Evolutionary conservation across 192 early-diverging fungal species (phyloP), one percentile per base, ranked within the genome.

Genomic region (Linderina pennispora): DNA sequence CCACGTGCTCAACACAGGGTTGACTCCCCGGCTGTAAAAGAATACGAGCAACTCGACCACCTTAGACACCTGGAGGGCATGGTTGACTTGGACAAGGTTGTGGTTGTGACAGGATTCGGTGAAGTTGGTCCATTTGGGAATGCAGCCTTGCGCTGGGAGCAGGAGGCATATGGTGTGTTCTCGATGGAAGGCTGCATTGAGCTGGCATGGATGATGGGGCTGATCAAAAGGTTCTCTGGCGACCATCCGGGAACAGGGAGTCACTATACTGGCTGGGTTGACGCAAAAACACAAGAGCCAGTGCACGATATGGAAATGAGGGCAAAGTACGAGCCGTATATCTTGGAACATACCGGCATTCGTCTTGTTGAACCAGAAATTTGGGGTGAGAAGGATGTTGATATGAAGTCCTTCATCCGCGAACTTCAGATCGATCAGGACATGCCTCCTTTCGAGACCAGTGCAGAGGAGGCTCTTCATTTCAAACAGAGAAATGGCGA

Each of bases 181-280:
- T 31, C 28, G 28, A 5, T 31, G 6, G 28, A 31, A 31, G 28
- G 28, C 28, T 31, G 28, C 28, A 31, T 92, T 52, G 90, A 92
- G 71, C 83, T 92, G 83, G 87, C 90, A 4, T 89, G 90, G 87
- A 89, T 92, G 58, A 90, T 92, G 90, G 87, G 87, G 40, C 84
- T 80, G 50, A 87, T 92, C 71, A 87, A 85, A 54, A 87, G 86
- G 58, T 81, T 85, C 74, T 79, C 81, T 45, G 88, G 88, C 43
- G 79, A 77, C 19, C 71, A 89, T 44, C 87, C 88, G 71, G 78
- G 82, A 52, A 31, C 28, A 31, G 76, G 74, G 15, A 17, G 32
- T 8, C 18, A 76, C 34, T 91, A 88, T 77, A 79, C 82, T 71
- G 90, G 90, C 35, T 92, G 90, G 90, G 77, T 92, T 35, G 90